Base-by-base conservation (phyloP, 2,329 filamentous ascomycete genomes). In the Sporothrix luriei region DNA sequence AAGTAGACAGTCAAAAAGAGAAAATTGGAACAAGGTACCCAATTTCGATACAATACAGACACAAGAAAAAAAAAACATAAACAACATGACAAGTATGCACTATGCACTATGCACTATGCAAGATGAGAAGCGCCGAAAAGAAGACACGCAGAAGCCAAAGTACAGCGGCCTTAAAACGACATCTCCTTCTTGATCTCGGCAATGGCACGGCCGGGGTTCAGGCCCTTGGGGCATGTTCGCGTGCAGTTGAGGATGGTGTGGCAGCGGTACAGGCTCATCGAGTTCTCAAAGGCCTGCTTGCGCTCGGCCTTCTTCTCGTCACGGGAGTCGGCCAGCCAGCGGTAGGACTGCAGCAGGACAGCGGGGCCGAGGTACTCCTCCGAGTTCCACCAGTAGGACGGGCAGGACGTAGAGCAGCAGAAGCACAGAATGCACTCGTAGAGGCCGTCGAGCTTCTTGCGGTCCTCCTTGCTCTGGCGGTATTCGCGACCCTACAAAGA, bases 381-480 rank as follows among this genome's bases (percentile, higher is more conserved):
- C 76, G 91, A 90, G 86, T 99, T 99, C 95, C 95, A 99, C 95
- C 95, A 99, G 87, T 99, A 99, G 21, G 93, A 97, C n/a, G 95
- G 95, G 87, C 95, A 99, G 61, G 94, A 97, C 26, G 95, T 99
- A 75, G 92, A 95, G 89, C 95, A 99, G 90, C 95, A 99, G 76
- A 94, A 94, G 86, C 95, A 99, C 71, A 99, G 90, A 82, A 99
- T 98, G 84, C 95, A 99, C 84, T 99, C 95, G 85, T 99, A 98
- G 40, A 98, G 89, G 74, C 95, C 95, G 79, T 98, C 95, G 69
- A 99, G 90, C 90, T 97, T 99, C 84, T 89, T 92, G 78, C 95
- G 93, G 76, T 99, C 94, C 76, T 88, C 93, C 81, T 93, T 94
- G 76, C 85, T 91, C 83, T 98, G 95, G 74, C 91, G 91, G 85